phyloP scores from a whole-genome alignment of 257 asterid genomes.

The Scutellaria galericulata region DNA sequence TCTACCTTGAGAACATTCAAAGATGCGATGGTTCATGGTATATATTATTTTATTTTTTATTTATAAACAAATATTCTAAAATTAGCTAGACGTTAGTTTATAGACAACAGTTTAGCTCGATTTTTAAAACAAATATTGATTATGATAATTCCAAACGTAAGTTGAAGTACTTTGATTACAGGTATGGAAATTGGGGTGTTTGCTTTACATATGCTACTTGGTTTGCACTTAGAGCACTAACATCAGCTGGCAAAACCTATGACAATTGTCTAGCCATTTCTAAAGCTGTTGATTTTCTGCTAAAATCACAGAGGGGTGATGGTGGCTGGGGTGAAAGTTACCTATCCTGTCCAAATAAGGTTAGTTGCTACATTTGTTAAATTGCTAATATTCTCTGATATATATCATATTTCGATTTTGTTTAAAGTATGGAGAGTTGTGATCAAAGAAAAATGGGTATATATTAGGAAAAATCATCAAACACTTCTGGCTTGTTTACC shows the following conservation, averaged over 20 bases:
- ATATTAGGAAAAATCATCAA: neutral
- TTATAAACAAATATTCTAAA: too few species aligned
- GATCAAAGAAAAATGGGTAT: too few species aligned
- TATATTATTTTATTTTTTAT: too few species aligned
- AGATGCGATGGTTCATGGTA: too few species aligned
- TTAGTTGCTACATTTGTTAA: neutral
- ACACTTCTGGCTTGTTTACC: neutral
- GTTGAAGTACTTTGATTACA: neutral
- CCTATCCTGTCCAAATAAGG: conserved; percentile 76
- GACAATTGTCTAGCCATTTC: conserved; percentile 47
- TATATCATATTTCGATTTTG: too few species aligned
- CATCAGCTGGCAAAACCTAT: conserved; percentile 1
- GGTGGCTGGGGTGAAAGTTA: conserved; percentile 97
- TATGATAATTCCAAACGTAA: too few species aligned
- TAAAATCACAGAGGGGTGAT: conserved; percentile 57
- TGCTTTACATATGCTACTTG: conserved; percentile 6
- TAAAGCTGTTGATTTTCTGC: conserved; percentile 62
- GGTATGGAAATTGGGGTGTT: conserved; percentile 20
- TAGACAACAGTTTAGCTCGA: too few species aligned
- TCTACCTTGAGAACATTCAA: too few species aligned
- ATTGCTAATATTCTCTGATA: too few species aligned
- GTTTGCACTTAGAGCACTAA: neutral
- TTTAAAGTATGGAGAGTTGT: too few species aligned
- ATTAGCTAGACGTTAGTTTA: too few species aligned
- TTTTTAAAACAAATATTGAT: too few species aligned